Evolutionary conservation across 352 stramenopile genomes (phyloP), one percentile per base, ranked within the genome.

Genomic region (Phytophthora colocasiae): DNA sequence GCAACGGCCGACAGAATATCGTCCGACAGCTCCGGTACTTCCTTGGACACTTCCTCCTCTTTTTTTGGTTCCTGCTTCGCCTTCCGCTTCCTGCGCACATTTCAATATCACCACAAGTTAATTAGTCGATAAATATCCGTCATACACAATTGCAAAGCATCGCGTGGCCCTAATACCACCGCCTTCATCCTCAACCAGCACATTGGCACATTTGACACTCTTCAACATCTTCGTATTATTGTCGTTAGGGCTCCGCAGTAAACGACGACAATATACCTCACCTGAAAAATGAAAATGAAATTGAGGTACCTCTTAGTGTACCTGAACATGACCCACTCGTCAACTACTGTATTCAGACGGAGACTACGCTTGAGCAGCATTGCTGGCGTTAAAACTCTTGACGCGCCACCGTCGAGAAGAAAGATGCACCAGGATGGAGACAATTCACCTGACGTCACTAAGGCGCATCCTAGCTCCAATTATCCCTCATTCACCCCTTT

Each of bases 1-100:
- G 85, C 86, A 27, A 95, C 67, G 12, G 81, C 86, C 8, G 76
- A 82, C 36, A 95, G 41, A 34, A 95, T 74, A 24, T 95, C 84
- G 0, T 77, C 81, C 0, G 84, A 66, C 9, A 95, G 75, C 54
- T 92, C 78, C 9, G 71, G 66, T 3, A 83, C 74, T 1, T 62
- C 57, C 9, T 27, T 68, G 65, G 39, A 0, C 34, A 56, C 15
- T 34, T 36, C 31, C 9, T 36, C 31, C 31, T 36, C 9, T 36
- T 36, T 36, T 10, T 65, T 57, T 8, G 45, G 19, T 29, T 71
- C 63, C 31, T 71, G 48, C 43, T 69, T 83, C 4, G 36, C 55
- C 69, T 89, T 87, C 11, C 81, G 66, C 65, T 93, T 90, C 52
- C 77, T 92, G 44, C 50, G 64, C 27, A 31, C 40, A 34, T 38